Percentiles rank a stretch among this genome's conserved stretches.
phyloP scores from a whole-genome alignment of 1,284 basidiomycete genomes.

The Austroboletus novae-zelandiae region DNA sequence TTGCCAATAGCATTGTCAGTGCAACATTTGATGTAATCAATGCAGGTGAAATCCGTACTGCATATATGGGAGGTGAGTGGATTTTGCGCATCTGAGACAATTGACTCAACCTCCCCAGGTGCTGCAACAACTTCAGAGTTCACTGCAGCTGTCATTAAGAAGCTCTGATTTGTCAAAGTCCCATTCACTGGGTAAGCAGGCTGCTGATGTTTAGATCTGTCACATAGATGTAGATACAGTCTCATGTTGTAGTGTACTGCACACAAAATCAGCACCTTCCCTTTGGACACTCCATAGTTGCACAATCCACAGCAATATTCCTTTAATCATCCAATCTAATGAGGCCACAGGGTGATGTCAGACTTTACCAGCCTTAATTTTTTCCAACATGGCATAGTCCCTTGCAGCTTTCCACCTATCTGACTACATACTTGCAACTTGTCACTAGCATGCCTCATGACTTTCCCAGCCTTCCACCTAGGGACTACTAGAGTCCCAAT shows the following conservation, averaged over 20 bases:
- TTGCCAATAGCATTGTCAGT: slow-evolving; percentile 93
- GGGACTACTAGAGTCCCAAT: not conserved
- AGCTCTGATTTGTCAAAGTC: slow-evolving; percentile 47
- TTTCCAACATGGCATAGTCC: no score
- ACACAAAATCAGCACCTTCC: slow-evolving; percentile 16
- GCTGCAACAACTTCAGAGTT: slow-evolving; percentile 89
- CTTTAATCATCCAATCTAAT: no score
- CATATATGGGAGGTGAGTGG: slow-evolving; percentile 90
- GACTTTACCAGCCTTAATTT: no score
- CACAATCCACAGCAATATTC: no score
- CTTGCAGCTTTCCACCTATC: no score
- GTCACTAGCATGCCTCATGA: not conserved
- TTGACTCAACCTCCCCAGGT: slow-evolving; percentile 43
- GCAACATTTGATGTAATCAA: slow-evolving; percentile 94
- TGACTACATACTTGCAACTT: no score
- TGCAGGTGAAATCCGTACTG: slow-evolving; percentile 86
- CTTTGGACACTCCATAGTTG: no score
- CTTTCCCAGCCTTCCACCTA: not conserved
- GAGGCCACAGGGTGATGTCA: no score
- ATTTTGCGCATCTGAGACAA: not conserved
- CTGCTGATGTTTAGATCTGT: slow-evolving; percentile 6
- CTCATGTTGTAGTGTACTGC: slow-evolving; percentile 7
- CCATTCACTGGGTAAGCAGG: not conserved
- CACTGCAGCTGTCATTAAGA: slow-evolving; percentile 85
- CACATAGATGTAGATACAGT: slow-evolving; percentile 29